phyloP scores from a whole-genome alignment of 352 stramenopile genomes.

The Phytophthora sp. region DNA sequence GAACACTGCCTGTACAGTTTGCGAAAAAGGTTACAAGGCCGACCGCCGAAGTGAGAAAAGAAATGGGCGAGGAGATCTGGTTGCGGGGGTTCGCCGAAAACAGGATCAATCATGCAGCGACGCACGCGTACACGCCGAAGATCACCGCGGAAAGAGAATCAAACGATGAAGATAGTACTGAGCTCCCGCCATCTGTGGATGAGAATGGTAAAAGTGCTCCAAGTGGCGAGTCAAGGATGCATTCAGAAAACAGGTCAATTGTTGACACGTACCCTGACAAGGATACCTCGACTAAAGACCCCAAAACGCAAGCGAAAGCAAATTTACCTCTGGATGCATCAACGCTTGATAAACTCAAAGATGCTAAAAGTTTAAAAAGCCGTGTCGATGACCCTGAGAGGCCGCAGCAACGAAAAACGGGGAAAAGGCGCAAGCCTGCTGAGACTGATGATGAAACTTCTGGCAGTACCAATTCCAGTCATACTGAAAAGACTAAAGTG shows the following conservation, averaged over 20 bases:
- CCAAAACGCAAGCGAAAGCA: too few relatives aligned
- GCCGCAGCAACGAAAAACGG: too few relatives aligned
- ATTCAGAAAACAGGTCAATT: neutral
- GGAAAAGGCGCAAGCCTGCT: slow-evolving; percentile 2
- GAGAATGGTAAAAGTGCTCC: neutral
- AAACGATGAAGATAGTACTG: neutral
- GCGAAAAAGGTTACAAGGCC: slow-evolving; percentile 25
- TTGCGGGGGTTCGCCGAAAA: slow-evolving; percentile 49
- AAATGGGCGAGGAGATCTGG: slow-evolving; percentile 48
- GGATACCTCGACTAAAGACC: neutral
- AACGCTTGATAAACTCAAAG: too few relatives aligned
- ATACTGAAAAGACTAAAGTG: neutral
- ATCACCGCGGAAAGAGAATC: neutral
- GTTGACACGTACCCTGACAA: too few relatives aligned
- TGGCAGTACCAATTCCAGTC: slow-evolving; percentile 1
- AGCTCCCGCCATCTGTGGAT: neutral
- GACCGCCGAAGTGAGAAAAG: slow-evolving; percentile 33
- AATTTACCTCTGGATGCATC: too few relatives aligned
- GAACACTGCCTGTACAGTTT: slow-evolving; percentile 54
- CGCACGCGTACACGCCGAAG: slow-evolving; percentile 23
- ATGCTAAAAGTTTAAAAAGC: too few relatives aligned
- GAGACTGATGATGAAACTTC: slow-evolving; percentile 1
- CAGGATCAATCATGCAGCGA: slow-evolving; percentile 40
- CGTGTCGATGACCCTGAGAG: too few relatives aligned
- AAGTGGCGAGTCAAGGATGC: neutral